phyloP scores from a whole-genome alignment of 495 filamentous ascomycete genomes.

The Corynascus novoguineensis region DNA sequence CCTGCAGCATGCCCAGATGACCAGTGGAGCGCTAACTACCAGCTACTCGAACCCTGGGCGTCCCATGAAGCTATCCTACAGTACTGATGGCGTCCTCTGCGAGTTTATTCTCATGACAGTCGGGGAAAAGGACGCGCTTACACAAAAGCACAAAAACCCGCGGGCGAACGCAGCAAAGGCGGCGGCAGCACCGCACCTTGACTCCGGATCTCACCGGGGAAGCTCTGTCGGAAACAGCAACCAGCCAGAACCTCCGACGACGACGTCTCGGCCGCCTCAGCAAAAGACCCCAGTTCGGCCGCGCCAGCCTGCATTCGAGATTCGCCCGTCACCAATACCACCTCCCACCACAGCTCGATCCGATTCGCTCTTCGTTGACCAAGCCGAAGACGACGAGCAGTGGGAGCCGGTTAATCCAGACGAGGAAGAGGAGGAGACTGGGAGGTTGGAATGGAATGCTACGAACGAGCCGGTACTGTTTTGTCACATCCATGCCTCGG shows the following conservation, averaged over 20 bases:
- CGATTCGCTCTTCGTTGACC: slow-evolving; percentile 72
- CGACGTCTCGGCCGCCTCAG: slow-evolving; percentile 12
- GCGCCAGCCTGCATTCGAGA: slow-evolving; percentile 30
- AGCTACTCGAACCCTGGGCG: slow-evolving; percentile 72
- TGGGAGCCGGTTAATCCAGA: slow-evolving; percentile 80
- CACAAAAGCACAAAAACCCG: slow-evolving; percentile 38
- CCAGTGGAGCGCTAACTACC: slow-evolving; percentile 65
- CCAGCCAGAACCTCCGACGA: slow-evolving; percentile 4
- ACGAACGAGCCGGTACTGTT: slow-evolving; percentile 48
- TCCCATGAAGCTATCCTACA: slow-evolving; percentile 80
- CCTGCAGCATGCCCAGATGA: slow-evolving; percentile 73
- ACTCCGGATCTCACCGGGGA: slow-evolving; percentile 34
- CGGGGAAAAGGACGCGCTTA: slow-evolving; percentile 57
- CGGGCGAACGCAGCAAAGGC: slow-evolving; percentile 27
- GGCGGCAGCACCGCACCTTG: slow-evolving; percentile 30
- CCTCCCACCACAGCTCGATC: slow-evolving; percentile 58
- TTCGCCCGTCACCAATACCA: slow-evolving; percentile 36
- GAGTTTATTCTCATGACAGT: slow-evolving; percentile 95
- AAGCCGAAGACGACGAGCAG: slow-evolving; percentile 61
- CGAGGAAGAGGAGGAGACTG: slow-evolving; percentile 53
- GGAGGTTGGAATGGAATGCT: slow-evolving; percentile 71
- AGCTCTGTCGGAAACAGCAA: slow-evolving; percentile 26
- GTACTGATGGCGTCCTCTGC: slow-evolving; percentile 63
- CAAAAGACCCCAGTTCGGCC: slow-evolving; percentile 17
- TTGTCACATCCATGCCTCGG: neutral